phyloP scores from a whole-genome alignment of 1,284 basidiomycete genomes.

The Cryptococcus sp. region DNA sequence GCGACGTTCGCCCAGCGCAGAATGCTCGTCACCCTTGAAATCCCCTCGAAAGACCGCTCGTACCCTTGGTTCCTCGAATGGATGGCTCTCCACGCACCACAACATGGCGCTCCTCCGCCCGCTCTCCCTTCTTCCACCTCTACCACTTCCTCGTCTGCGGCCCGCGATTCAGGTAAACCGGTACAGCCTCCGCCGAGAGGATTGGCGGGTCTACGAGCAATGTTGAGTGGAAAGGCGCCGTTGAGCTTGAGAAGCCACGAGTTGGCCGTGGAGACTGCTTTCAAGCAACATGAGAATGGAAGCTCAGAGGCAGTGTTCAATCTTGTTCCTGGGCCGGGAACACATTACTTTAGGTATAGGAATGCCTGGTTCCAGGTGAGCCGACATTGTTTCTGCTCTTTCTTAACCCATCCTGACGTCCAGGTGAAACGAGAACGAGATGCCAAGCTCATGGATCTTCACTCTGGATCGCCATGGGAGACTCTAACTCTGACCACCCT shows the following conservation, averaged over 20 bases:
- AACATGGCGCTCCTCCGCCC: slow-evolving; percentile 2
- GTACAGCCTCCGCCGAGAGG: no score
- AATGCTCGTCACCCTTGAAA: slow-evolving; percentile 90
- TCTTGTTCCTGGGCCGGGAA: slow-evolving; percentile 91
- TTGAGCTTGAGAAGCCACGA: slow-evolving; percentile 75
- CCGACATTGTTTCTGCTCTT: no score
- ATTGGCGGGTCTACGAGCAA: slow-evolving; percentile 15
- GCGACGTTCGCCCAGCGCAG: slow-evolving; percentile 75
- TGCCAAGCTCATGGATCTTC: slow-evolving; percentile 81
- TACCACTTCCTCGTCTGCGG: slow-evolving; percentile 7
- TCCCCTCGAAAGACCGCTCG: slow-evolving; percentile 88
- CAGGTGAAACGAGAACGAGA: slow-evolving; percentile 91
- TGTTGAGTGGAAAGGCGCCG: slow-evolving; percentile 35
- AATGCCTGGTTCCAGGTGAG: slow-evolving; percentile 84
- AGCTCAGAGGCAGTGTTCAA: slow-evolving; percentile 81
- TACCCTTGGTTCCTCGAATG: slow-evolving; percentile 98
- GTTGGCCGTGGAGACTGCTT: slow-evolving; percentile 86
- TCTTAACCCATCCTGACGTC: slow-evolving; percentile 4
- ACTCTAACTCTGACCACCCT: slow-evolving; percentile 92
- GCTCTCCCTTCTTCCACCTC: background rate
- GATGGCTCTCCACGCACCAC: slow-evolving; percentile 61
- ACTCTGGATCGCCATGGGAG: slow-evolving; percentile 93
- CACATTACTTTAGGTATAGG: slow-evolving; percentile 84
- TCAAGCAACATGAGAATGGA: slow-evolving; percentile 83
- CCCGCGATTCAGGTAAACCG: no score